Base-by-base conservation (phyloP, 106 monocot genomes). In the Xerophyta viscosa region DNA sequence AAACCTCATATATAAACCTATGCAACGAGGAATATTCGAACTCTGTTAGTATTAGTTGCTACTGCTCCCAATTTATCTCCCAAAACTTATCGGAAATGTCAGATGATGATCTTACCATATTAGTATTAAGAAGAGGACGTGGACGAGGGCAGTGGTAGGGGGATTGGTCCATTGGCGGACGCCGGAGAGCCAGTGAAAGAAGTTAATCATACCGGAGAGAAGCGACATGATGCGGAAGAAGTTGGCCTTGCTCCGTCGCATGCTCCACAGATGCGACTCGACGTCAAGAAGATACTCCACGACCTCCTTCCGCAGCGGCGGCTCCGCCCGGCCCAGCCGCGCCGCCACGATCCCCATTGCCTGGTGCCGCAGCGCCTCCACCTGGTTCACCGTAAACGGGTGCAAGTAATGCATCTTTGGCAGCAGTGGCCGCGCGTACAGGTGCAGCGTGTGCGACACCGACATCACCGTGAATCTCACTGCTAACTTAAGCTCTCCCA, bases 211-310 rank as follows among this genome's bases (percentile, higher is more conserved):
- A 7, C 84, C 75, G 0, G 84, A 84, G 20, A 75, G 60, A 37
- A 75, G 52, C 10, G 71, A 67, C 68, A 84, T 75, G 55, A 79
- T 64, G 6, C 84, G 67, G 58, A 79, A 79, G 60, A 84, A 84
- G 68, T 79, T 84, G 20, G 84, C 84, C 61, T 84, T 84, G 71
- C 79, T 84, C 56, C 79, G 50, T 27, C 75, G 56, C 84, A 79
- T 84, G 56, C 84, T 84, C 84, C 84, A 84, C 71, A 84, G 63
- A 55, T 84, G 84, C 2, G 84, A 84, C 27, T 84, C 84, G 18
- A 79, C 84, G 29, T 79, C 84, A 2, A 84, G 75, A 71, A 79
- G 71, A 67, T 75, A 84, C 58, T 84, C 84, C 29, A 84, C 84
- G 28, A 68, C 79, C 68, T 84, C 84, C 53, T 71, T 71, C 30